Base-by-base conservation (phyloP, 371 early-diverging fungal species). In the Catenaria anguillulae region DNA sequence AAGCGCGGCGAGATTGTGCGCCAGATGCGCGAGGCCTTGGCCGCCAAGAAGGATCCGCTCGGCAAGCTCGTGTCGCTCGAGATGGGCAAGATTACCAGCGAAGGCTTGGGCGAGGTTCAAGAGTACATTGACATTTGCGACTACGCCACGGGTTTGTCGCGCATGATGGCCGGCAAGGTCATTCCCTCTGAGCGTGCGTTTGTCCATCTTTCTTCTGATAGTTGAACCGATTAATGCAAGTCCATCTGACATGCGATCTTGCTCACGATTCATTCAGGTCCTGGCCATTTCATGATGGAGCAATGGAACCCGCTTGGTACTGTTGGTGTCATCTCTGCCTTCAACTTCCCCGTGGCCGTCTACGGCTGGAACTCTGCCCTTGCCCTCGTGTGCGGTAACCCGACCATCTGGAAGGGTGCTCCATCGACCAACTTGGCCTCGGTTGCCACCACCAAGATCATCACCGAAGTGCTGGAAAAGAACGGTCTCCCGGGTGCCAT, bases 71-170 rank as follows among this genome's bases (percentile, higher is more conserved):
- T 95, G 15, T 77, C 92, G 19, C 71, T 93, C 50, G 97, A 95
- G 74, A 92, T 96, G 87, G 97, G 97, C 66, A 96, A 96, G 75
- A 93, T 95, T 65, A 66, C 85, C 55, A 83, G 91, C 29, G 97
- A 96, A 72, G 97, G 95, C 40, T 74, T 91, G 40, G 96, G 97
- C 33, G 97, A 96, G 71, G 90, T 96, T n/a, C 95, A 95, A 70
- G 97, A 97, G 73, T 94, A 92, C 72, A 83, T 97, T 65, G 97
- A 97, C 71, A 84, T 97, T 61, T 81, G 86, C 52, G 97, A 97
- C 71, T 93, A 85, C 63, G 94, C 97, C 12, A 76, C 92, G 4
- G 97, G 97, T 26, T 73, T 97, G 31, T 82, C 86, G 50, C 82
- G 96, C n/a, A 81, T 82, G 71, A 66, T 97, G 61, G 84, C 84